These are phyloP conservation scores for Ogataea salicorniae DNA, from an alignment of 805 yeast genomes.

Conservation along the genomic window DNA sequence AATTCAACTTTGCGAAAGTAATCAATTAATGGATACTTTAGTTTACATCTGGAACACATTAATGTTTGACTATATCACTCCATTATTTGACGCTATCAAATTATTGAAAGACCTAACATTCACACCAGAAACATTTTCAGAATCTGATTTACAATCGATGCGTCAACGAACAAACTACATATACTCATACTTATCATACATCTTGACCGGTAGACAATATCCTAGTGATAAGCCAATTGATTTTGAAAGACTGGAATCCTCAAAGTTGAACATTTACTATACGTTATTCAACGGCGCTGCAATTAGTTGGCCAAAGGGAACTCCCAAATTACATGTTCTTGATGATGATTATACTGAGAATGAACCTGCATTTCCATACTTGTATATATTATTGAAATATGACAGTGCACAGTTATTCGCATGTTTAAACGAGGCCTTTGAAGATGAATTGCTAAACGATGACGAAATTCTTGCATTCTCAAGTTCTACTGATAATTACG, in stretches of 20 bases:
- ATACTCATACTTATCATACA: constrained; percentile 60
- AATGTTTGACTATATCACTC: constrained; percentile 66
- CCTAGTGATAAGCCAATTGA: constrained; percentile 59
- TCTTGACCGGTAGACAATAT: constrained; percentile 72
- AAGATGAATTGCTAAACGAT: constrained; percentile 70
- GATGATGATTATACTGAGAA: constrained; percentile 19
- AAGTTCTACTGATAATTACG: constrained; percentile 18
- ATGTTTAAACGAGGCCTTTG: constrained; percentile 76
- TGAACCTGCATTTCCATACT: constrained; percentile 65
- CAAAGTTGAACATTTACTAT: constrained; percentile 49
- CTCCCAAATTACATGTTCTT: constrained; percentile 32
- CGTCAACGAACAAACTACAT: constrained; percentile 30
- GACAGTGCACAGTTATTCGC: constrained; percentile 59
- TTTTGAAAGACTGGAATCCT: constrained; percentile 28
- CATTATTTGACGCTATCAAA: constrained; percentile 55
- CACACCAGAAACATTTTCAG: constrained; percentile 3
- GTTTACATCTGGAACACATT: constrained; percentile 69
- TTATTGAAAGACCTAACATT: constrained; percentile 22
- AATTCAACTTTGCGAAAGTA: constrained; percentile 50
- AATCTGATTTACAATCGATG: constrained; percentile 5
- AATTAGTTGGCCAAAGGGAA: constrained; percentile 40
- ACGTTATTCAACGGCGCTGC: constrained; percentile 55
- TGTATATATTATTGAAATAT: constrained; percentile 49
- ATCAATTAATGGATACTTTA: constrained; percentile 55
- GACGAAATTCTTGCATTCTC: constrained; percentile 33